These are phyloP conservation scores for Aspergillus chevalieri DNA, from an alignment of 2,329 filamentous ascomycete species.

Conservation along the genomic window DNA sequence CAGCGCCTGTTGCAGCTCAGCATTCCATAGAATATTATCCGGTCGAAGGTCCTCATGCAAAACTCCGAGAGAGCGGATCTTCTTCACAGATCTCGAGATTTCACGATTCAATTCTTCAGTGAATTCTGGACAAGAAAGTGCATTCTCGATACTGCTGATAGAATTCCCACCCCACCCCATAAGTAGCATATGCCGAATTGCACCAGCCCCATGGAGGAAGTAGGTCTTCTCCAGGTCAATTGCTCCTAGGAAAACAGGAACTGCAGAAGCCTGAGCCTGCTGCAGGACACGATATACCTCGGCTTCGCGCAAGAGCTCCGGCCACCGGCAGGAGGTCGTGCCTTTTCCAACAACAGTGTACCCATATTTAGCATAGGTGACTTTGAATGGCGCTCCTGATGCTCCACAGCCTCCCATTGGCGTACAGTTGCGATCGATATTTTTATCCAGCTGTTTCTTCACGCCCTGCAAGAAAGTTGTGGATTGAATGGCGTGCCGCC, in stretches of 20 bases:
- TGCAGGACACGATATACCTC: constrained; percentile 18
- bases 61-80: constrained; percentile 12
- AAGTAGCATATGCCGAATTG: constrained; percentile 21
- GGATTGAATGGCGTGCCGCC: constrained; percentile 11
- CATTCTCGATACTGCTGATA: constrained; percentile 1
- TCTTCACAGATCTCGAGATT: constrained; percentile 3
- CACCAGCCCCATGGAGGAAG: constrained; percentile 21
- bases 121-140: not conserved
- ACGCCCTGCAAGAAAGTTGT: constrained; percentile 12
- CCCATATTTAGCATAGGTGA: constrained; percentile 10
- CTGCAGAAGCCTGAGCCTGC: constrained; percentile 18
- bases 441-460: constrained; percentile 20
- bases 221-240: constrained; percentile 20
- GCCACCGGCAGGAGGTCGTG: constrained; percentile 22
- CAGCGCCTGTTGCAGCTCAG: constrained; percentile 15
- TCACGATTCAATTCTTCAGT: not conserved
- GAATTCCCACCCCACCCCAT: constrained; percentile 24
- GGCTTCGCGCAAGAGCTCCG: constrained; percentile 19
- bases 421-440: constrained; percentile 20
- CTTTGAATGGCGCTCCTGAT: constrained; percentile 24
- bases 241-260: constrained; percentile 23
- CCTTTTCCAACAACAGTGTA: constrained; percentile 24
- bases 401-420: constrained; percentile 18
- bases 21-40: constrained; percentile 20
- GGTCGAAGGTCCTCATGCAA: constrained; percentile 14